Conservation (phyloP, 495 filamentous ascomycete species). For the Penicillium canariense region DNA sequence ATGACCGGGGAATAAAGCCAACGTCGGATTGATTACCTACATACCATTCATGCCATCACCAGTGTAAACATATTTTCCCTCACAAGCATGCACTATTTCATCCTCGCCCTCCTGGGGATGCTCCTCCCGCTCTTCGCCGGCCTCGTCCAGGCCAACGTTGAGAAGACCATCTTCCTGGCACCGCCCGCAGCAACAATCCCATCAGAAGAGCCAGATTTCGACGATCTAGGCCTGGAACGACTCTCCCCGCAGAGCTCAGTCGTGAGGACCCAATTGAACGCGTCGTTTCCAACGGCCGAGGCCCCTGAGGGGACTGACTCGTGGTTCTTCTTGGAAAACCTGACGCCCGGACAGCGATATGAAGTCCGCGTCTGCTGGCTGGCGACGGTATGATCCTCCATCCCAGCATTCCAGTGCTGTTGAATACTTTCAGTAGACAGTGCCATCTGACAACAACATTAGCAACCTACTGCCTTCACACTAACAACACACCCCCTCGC, state of each 20-base stretch:
- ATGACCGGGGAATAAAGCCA: neutral
- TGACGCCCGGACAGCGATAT: slow-evolving; percentile 73
- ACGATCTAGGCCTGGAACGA: slow-evolving; percentile 61
- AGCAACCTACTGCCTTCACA: slow-evolving; percentile 88
- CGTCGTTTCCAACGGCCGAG: slow-evolving; percentile 59
- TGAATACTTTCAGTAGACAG: neutral
- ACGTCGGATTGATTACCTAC: neutral
- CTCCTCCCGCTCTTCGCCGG: slow-evolving; percentile 32
- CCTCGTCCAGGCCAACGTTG: slow-evolving; percentile 64
- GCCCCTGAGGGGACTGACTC: slow-evolving; percentile 60
- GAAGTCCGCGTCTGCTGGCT: slow-evolving; percentile 94
- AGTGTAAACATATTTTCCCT: neutral
- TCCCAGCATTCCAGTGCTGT: no score
- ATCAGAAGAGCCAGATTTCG: slow-evolving; percentile 54
- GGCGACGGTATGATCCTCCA: slow-evolving; percentile 77
- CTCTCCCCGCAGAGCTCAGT: slow-evolving; percentile 57
- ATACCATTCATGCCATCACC: neutral
- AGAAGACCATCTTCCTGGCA: slow-evolving; percentile 86
- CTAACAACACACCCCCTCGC: slow-evolving; percentile 61
- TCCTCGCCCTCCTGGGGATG: slow-evolving; percentile 22
- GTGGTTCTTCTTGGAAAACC: slow-evolving; percentile 81
- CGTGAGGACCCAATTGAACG: slow-evolving; percentile 59
- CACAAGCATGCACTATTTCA: slow-evolving; percentile 18
- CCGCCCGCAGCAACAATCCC: slow-evolving; percentile 56
- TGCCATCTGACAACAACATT: neutral